Base-by-base conservation (phyloP, 176 grass and related monocot species). In the Raddia guianensis region DNA sequence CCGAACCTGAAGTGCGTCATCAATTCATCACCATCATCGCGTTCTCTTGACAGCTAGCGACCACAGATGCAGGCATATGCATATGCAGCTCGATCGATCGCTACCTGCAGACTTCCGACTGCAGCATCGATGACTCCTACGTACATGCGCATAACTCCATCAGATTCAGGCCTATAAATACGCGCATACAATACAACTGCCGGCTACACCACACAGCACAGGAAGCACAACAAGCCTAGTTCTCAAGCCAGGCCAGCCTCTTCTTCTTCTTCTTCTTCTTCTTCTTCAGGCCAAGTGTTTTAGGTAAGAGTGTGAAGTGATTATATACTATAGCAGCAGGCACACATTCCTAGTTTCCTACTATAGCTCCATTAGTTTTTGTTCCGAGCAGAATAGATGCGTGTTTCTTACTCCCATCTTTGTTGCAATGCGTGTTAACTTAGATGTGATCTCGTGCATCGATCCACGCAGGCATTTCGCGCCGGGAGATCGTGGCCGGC, bases 1-100 rank as follows among this genome's bases (percentile, higher is more conserved):
- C 78, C 47, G 65, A 50, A 57, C 40, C 14, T 9, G 64, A 44
- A 76, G 0, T 82, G 78, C 78, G 78, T 87, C 85, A 82, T 87
- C 47, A 82, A 72, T 72, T 87, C 85, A 82, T 87, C 47, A 82
- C 78, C 78, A 87, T 82, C 85, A 70, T 87, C 64, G 76, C 72
- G 15, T 13, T 63, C 74, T 32, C 2, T 75, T 61, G 42, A 74
- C 84, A 86, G 46, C 43, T 6, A 76, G 13, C 70, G 45, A 77
- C 73, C 0, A 59, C 81, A 40, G 3, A 40, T 2, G 37, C 37
- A 40, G 37, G 37, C 37, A 48, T 27, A 27, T 27, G 27, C 27
- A 27, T 27, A 27, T 27, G 27, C 27, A 27, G 27, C 27, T 27
- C 1, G 42, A 27, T 48, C 52, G 37, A 47, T 40, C 0, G 76